Evolutionary conservation across 306 rosid species (phyloP).

Genomic region (Datisca glomerata): DNA sequence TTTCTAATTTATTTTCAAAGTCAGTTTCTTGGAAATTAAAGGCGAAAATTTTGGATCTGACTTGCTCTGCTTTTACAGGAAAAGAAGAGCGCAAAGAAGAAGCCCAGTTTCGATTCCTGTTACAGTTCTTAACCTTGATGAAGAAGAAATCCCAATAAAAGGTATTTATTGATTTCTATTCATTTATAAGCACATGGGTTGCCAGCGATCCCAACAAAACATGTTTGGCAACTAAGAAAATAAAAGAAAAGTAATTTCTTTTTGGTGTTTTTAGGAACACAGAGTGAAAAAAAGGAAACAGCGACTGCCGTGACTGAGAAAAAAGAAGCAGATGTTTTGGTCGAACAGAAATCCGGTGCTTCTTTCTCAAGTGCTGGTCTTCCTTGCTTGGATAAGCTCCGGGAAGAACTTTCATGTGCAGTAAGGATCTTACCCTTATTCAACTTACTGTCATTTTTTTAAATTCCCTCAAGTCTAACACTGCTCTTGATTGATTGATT

Average conservation of each 20-base stretch:
- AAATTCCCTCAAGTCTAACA: too few relatives aligned
- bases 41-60: neutral
- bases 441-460: neutral
- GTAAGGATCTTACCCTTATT: constrained; percentile 28
- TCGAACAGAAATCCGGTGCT: constrained; percentile 21
- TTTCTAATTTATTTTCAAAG: neutral
- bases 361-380: constrained; percentile 28
- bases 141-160: constrained; percentile 32
- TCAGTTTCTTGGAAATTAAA: neutral
- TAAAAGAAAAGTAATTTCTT: neutral
- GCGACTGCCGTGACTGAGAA: constrained; percentile 15
- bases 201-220: too few relatives aligned
- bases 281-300: constrained; percentile 24
- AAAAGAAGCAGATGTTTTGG: constrained; percentile 27
- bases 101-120: constrained; percentile 39
- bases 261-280: constrained; percentile 18
- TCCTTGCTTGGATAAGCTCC: constrained; percentile 76
- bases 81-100: constrained; percentile 45
- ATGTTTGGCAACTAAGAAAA: constrained; percentile 1
- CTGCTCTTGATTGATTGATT: constrained; percentile 4
- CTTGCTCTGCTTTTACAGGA: constrained; percentile 23
- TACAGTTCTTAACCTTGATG: constrained; percentile 58
- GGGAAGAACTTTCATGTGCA: constrained; percentile 93
- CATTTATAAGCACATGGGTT: too few relatives aligned
- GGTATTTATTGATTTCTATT: constrained; percentile 19